These are phyloP conservation scores for Cladosporium sp. DNA, from an alignment of 2,329 filamentous ascomycete species.

Conservation along the genomic window DNA sequence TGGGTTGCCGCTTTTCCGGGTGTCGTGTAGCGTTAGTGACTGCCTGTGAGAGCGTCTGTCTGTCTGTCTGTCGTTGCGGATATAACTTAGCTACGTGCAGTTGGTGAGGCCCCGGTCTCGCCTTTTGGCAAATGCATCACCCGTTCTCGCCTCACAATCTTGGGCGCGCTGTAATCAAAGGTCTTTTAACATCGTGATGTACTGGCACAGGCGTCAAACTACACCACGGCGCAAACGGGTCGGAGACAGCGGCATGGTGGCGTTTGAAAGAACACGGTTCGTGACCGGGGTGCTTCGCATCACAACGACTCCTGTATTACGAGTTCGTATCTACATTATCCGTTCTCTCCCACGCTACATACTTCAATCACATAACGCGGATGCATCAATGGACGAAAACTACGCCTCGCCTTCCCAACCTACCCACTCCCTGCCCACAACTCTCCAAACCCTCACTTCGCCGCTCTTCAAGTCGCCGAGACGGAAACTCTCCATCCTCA, in stretches of 20 bases:
- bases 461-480: conserved; percentile 86
- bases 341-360: no score
- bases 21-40: neutral
- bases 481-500: conserved; percentile 66
- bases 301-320: no score
- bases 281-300: no score
- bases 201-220: no score
- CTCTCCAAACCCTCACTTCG: conserved; percentile 94
- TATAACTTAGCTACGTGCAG: neutral
- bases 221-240: no score
- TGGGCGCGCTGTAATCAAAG: no score
- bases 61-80: neutral
- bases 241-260: no score
- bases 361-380: no score
- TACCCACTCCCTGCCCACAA: conserved; percentile 87
- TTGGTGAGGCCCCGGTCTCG: conserved; percentile 7
- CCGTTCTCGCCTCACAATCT: no score
- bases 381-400: neutral
- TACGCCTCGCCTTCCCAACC: conserved; percentile 59
- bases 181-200: no score
- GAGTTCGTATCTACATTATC: no score
- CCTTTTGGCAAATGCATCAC: neutral
- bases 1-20: neutral
- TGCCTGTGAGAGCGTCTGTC: neutral
- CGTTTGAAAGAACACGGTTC: no score